A percentile compares a stretch with the other conserved stretches of the same genome.
Conservation (phyloP, 768 basidiomycete genomes). For the Suillus weaverae region DNA sequence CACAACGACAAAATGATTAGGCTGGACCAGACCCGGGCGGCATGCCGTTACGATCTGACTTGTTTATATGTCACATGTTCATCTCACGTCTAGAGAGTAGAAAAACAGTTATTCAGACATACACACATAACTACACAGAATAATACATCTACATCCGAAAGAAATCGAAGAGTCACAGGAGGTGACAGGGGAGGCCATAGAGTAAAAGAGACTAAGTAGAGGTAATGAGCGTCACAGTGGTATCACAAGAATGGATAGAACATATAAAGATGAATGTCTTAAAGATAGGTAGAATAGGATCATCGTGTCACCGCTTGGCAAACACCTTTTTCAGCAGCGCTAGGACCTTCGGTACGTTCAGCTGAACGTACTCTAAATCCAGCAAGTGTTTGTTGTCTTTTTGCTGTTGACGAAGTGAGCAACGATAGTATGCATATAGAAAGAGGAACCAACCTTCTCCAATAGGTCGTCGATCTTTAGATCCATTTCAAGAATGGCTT, state of each 20-base stretch:
- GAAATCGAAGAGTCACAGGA: slow-evolving; percentile 29
- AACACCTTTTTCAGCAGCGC: slow-evolving; percentile 93
- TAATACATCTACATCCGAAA: slow-evolving; percentile 40
- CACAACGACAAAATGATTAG: not conserved
- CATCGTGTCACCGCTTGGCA: slow-evolving; percentile 66
- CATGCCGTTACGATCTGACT: not conserved
- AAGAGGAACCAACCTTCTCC: slow-evolving; percentile 72
- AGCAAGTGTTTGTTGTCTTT: slow-evolving; percentile 97
- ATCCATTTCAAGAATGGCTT: slow-evolving; percentile 99
- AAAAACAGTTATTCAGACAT: slow-evolving; percentile 37
- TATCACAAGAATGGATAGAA: slow-evolving; percentile 35
- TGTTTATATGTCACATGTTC: not conserved
- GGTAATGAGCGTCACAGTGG: slow-evolving; percentile 21
- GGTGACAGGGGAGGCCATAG: slow-evolving; percentile 13
- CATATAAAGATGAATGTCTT: slow-evolving; percentile 27
- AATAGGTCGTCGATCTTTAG: slow-evolving; percentile 97
- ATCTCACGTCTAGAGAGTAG: slow-evolving; percentile 14
- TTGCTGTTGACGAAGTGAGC: slow-evolving; percentile 64
- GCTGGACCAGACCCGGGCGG: not conserved
- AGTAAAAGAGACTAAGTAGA: slow-evolving; percentile 10
- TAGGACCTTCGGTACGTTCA: slow-evolving; percentile 94
- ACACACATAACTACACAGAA: slow-evolving; percentile 38
- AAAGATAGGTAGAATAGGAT: slow-evolving; percentile 17
- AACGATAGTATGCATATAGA: slow-evolving; percentile 3
- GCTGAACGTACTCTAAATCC: slow-evolving; percentile 96